Evolutionary conservation across 768 basidiomycete species (phyloP), one percentile per base, ranked within the genome.

Genomic region (Phlebiopsis flavidoalba): DNA sequence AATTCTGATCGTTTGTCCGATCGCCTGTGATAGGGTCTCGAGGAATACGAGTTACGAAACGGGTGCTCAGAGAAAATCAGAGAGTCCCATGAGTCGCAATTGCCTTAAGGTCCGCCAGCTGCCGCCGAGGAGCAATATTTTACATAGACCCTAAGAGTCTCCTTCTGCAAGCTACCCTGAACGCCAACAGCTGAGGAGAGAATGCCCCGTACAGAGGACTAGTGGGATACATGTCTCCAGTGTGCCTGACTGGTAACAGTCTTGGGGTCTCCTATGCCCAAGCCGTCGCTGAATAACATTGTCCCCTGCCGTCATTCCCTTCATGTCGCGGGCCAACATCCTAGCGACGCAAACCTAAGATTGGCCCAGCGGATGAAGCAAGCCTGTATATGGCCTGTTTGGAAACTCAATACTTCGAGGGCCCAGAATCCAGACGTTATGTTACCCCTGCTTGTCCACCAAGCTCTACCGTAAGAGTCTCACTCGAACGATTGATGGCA

Each of bases 371-470:
- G 58, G 93, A 97, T 46, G 97, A 99, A 72, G 97, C 97, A 0
- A 96, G 95, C 5, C 87, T 98, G n/a, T n/a, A n/a, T 59, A 99
- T 98, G 95, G 87, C 95, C 19, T 99, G 98, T 68, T n/a, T n/a
- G 96, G 96, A n/a, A n/a, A n/a, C 48, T 95, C 93, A 0, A 98
- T 99, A n/a, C 68, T 83, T 98, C 33, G 96, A 98, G 64, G 97
- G 97, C 1, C 97, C 97, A 3, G 94, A 98, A n/a, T 69, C 90
- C 94, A 11, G 73, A 76, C 36, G 87, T 94, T 26, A n/a, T n/a
- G 84, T 99, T 54, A 88, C 86, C 21, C 93, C 95, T 36, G n/a
- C 87, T 99, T 48, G 95, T 97, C 64, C 84, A 90, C 64, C 95
- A 98, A 72, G 97, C 97, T 0, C 81, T 99, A 12, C 93, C 93